phyloP scores from a whole-genome alignment of 768 basidiomycete species.

The Termitomyces sp. region DNA sequence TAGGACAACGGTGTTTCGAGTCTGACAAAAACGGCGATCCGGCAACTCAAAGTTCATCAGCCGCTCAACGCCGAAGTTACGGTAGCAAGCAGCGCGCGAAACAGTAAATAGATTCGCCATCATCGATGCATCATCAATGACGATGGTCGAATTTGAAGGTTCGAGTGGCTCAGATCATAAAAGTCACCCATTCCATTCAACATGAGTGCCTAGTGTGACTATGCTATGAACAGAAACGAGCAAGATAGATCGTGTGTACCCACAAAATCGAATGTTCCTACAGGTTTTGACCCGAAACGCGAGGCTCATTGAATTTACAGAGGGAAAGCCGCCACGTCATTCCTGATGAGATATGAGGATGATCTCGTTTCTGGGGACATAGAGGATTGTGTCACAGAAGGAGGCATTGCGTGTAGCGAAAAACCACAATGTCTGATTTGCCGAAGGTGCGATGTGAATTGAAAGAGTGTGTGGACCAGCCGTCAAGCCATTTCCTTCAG shows the following conservation, averaged over 20 bases:
- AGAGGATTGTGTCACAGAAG: neutral
- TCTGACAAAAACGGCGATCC: neutral
- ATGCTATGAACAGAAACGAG: neutral
- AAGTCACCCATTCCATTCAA: neutral
- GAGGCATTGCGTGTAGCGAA: neutral
- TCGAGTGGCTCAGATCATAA: neutral
- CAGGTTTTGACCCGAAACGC: neutral
- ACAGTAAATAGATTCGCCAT: too few species aligned
- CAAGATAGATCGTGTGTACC: neutral
- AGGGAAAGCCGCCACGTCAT: neutral
- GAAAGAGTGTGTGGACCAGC: conserved; percentile 19
- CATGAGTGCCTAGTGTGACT: neutral
- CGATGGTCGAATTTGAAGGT: neutral
- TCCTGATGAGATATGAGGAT: neutral
- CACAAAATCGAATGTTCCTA: neutral
- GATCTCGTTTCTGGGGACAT: neutral
- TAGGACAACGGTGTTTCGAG: neutral
- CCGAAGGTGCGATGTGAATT: conserved; percentile 4
- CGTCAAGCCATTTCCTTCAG: conserved; percentile 7
- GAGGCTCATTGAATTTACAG: neutral
- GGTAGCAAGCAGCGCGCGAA: too few species aligned
- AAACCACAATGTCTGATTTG: conserved; percentile 4
- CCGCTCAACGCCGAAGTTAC: too few species aligned
- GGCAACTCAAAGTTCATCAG: too few species aligned
- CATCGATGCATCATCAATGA: neutral